Conservation (phyloP, 345 rosid species). For the Pistacia vera region DNA sequence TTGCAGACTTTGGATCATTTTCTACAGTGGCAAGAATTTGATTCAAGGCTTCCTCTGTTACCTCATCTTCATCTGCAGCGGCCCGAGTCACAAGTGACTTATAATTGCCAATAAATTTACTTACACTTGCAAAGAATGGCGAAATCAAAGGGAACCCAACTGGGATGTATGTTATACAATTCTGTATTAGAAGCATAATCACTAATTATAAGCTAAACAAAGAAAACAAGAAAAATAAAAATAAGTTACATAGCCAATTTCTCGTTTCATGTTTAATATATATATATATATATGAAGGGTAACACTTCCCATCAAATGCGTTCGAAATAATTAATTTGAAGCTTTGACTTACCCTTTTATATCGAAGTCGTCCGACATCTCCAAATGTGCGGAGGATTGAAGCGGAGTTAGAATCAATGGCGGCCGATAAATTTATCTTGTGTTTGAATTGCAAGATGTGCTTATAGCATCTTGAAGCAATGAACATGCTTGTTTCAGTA, state of each 20-base stretch:
- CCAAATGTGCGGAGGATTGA: not conserved
- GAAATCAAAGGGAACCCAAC: conserved; percentile 34
- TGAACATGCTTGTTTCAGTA: conserved; percentile 15
- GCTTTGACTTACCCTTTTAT: conserved; percentile 5
- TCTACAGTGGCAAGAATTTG: conserved; percentile 30
- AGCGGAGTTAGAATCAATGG: not conserved
- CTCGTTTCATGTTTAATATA: not conserved
- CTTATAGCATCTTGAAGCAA: conserved; percentile 25
- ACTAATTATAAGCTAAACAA: conserved; percentile 13
- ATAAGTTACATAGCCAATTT: not conserved
- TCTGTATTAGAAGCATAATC: conserved; percentile 48
- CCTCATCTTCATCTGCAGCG: conserved; percentile 36
- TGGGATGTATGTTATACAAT: conserved; percentile 33
- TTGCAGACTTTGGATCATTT: conserved; percentile 27
- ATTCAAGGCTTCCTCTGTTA: conserved; percentile 32
- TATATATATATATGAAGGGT: not conserved
- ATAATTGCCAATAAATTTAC: conserved; percentile 23
- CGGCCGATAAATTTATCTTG: not conserved
- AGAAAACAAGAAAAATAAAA: not conserved
- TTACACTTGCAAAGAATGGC: conserved; percentile 24
- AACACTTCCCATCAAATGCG: not conserved
- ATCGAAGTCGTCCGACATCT: not conserved
- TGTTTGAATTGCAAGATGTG: conserved; percentile 8
- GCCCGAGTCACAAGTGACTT: conserved; percentile 34
- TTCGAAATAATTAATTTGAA: not conserved